Conservation (phyloP, 495 filamentous ascomycete genomes). For the Glutinoglossum americanum region DNA sequence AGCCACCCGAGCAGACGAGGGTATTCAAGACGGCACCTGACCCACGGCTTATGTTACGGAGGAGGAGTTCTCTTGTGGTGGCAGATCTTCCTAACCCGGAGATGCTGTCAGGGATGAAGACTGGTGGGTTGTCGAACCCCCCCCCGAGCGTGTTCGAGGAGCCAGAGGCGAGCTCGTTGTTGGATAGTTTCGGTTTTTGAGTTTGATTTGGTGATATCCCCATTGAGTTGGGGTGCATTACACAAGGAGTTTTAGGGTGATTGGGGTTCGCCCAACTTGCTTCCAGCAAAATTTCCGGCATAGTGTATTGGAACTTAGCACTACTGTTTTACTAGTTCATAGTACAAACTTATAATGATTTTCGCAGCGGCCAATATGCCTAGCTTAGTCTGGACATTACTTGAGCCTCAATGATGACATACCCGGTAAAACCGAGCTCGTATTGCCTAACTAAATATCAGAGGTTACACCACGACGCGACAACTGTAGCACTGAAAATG, state of each 20-base stretch:
- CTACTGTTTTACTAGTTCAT: not conserved
- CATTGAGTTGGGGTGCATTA: not conserved
- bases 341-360: not conserved
- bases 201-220: not conserved
- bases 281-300: not conserved
- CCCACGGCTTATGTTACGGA: constrained; percentile 42
- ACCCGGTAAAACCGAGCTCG: too few species aligned
- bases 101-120: constrained; percentile 3
- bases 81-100: constrained; percentile 42
- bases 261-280: not conserved
- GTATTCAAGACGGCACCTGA: constrained; percentile 22
- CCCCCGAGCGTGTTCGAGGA: constrained; percentile 41
- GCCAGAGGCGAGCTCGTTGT: constrained; percentile 61
- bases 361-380: too few species aligned
- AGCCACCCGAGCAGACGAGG: constrained; percentile 16
- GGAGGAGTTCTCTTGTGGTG: constrained; percentile 59
- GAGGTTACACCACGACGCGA: constrained; percentile 10
- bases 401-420: not conserved
- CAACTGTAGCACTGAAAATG: constrained; percentile 11
- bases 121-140: not conserved
- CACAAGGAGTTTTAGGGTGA: not conserved
- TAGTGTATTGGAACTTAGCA: not conserved
- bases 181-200: constrained; percentile 62
- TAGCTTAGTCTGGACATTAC: not conserved
- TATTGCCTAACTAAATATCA: too few species aligned